These are phyloP conservation scores for Grammothele lineata DNA, from an alignment of 768 basidiomycete genomes.

Conservation along the genomic window DNA sequence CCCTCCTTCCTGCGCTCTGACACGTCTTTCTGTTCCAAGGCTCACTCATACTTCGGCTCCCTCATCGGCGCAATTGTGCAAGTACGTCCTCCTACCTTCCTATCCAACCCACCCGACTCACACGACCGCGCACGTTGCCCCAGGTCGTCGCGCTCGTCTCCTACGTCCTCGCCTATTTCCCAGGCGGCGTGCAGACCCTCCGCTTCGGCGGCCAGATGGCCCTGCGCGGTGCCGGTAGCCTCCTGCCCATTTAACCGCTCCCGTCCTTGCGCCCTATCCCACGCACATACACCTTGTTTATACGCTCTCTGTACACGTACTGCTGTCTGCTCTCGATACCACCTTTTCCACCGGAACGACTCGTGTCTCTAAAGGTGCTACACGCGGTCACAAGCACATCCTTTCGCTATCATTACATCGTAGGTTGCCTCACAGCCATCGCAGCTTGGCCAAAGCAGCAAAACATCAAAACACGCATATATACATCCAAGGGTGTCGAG, in stretches of 20 bases:
- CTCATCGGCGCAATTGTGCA: conserved; percentile 80
- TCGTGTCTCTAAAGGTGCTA: no score
- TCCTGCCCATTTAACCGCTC: conserved; percentile 69
- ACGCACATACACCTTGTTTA: background rate
- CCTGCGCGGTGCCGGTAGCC: conserved; percentile 76
- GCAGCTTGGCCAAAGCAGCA: background rate
- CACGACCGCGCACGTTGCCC: background rate
- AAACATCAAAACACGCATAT: conserved; percentile 1
- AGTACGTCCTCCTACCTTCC: conserved; percentile 33
- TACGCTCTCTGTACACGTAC: background rate
- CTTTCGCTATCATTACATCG: no score
- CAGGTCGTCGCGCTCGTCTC: conserved; percentile 80
- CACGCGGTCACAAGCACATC: no score
- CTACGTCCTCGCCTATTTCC: conserved; percentile 95
- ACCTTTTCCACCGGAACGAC: background rate
- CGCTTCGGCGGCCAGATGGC: conserved; percentile 78
- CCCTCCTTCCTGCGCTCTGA: background rate
- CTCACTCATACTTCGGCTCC: conserved; percentile 82
- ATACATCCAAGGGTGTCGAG: background rate
- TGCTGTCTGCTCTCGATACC: background rate
- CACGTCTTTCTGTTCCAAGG: conserved; percentile 37
- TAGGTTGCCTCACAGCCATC: no score
- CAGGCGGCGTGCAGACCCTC: conserved; percentile 79
- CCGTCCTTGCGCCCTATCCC: no score
- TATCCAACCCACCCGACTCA: background rate